These are phyloP conservation scores for Tricholoma terreum DNA, from an alignment of 768 basidiomycete species.

Conservation along the genomic window DNA sequence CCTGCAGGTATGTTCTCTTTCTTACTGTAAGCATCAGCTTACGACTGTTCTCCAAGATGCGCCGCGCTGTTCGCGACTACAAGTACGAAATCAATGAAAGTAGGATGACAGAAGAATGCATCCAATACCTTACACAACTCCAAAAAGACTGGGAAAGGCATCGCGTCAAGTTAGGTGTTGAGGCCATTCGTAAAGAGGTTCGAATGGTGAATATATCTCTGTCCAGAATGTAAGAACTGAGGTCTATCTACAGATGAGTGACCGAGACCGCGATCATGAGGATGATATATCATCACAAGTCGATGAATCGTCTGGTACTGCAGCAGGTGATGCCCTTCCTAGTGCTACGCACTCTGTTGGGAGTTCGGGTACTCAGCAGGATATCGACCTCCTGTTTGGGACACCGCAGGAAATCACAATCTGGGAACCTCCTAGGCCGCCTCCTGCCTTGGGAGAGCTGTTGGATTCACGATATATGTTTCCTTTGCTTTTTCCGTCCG, in stretches of 20 bases:
- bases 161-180: constrained; percentile 82
- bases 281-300: constrained; percentile 49
- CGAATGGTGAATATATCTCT: constrained; percentile 2
- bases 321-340: constrained; percentile 31
- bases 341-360: constrained; percentile 35
- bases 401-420: constrained; percentile 54
- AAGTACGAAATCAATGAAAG: constrained; percentile 92
- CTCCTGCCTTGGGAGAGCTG: constrained; percentile 85
- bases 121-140: constrained; percentile 89
- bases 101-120: constrained; percentile 92
- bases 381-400: constrained; percentile 82
- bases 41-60: constrained; percentile 57
- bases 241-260: constrained; percentile 48
- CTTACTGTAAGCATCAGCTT: constrained; percentile 1
- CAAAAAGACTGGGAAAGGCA: constrained; percentile 98
- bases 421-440: constrained; percentile 78
- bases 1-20: constrained; percentile 57
- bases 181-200: constrained; percentile 82
- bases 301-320: constrained; percentile 37
- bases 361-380: constrained; percentile 41
- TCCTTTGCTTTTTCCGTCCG: constrained; percentile 78
- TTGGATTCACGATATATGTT: constrained; percentile 94
- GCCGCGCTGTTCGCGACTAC: constrained; percentile 89
- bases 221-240: background rate
- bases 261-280: constrained; percentile 68